Conservation (phyloP, 345 rosid species). For the Lepidium sativum region DNA sequence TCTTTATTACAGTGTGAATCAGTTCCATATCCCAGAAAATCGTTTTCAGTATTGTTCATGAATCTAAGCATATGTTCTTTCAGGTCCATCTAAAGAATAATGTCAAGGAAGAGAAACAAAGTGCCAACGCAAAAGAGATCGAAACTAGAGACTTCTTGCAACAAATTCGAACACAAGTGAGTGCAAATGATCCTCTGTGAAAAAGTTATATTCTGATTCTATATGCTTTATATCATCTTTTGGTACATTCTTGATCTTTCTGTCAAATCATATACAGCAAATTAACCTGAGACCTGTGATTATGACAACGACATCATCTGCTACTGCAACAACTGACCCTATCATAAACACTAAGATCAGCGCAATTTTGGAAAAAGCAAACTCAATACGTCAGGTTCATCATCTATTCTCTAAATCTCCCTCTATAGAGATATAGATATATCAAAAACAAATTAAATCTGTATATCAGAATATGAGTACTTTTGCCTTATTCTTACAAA, state of each 20-base stretch:
- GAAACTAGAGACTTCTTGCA: conserved; percentile 72
- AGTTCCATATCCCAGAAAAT: background rate
- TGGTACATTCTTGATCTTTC: background rate
- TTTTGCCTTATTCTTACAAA: background rate
- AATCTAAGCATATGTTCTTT: conserved; percentile 16
- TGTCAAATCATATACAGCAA: conserved; percentile 41
- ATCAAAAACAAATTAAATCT: background rate
- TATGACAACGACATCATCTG: conserved; percentile 36
- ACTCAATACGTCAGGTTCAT: conserved; percentile 87
- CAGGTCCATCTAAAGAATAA: conserved; percentile 42
- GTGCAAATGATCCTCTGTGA: conserved; percentile 19
- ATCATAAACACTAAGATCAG: conserved; percentile 50
- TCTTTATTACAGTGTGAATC: background rate
- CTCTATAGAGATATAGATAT: background rate
- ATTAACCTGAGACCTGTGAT: conserved; percentile 54
- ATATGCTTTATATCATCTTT: background rate
- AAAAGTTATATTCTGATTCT: conserved; percentile 6
- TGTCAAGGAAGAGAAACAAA: conserved; percentile 34
- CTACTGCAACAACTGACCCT: conserved; percentile 34
- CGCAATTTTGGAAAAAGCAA: conserved; percentile 87
- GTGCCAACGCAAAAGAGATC: conserved; percentile 34
- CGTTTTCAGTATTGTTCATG: background rate
- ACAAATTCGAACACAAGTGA: conserved; percentile 82
- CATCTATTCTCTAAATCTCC: background rate
- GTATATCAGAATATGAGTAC: background rate